Conservation (phyloP, 78 protist species). For the Capsaspora owczarzaki region DNA sequence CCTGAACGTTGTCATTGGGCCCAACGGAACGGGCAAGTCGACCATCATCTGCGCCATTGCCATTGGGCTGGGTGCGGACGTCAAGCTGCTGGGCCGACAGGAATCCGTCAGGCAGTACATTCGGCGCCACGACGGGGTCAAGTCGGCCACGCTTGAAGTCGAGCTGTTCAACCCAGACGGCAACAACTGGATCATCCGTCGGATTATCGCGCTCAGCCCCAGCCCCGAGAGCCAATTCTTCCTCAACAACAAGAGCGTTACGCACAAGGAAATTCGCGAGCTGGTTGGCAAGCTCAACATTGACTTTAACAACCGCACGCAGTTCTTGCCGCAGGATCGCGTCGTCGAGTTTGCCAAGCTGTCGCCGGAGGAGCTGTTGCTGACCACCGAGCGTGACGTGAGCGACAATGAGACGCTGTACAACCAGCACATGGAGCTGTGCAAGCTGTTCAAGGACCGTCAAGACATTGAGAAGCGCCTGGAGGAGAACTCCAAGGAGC, state of each 20-base stretch:
- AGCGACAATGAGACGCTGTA: not conserved
- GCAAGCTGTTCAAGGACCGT: not conserved
- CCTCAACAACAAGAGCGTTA: not conserved
- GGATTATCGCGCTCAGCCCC: not conserved
- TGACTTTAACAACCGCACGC: conserved; percentile 71
- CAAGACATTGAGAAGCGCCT: too few species aligned
- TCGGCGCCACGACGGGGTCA: not conserved
- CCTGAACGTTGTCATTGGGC: conserved; percentile 80
- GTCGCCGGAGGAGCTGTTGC: conserved; percentile 50
- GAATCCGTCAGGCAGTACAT: not conserved
- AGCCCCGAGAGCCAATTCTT: not conserved
- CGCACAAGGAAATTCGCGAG: not conserved
- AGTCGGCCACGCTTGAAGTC: not conserved
- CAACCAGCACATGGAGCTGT: not conserved
- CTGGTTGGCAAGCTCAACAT: conserved; percentile 25
- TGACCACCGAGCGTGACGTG: conserved; percentile 44
- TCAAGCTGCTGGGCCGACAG: conserved; percentile 31
- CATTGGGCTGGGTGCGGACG: conserved; percentile 75
- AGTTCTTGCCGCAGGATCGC: conserved; percentile 84
- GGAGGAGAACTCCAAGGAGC: too few species aligned
- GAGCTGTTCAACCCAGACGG: too few species aligned
- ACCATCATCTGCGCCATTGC: conserved; percentile 78
- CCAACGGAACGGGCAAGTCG: conserved; percentile 91
- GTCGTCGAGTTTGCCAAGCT: conserved; percentile 60
- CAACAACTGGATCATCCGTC: not conserved